Evolutionary conservation across 1,284 basidiomycete species (phyloP).

Genomic region (Puccinia horiana): DNA sequence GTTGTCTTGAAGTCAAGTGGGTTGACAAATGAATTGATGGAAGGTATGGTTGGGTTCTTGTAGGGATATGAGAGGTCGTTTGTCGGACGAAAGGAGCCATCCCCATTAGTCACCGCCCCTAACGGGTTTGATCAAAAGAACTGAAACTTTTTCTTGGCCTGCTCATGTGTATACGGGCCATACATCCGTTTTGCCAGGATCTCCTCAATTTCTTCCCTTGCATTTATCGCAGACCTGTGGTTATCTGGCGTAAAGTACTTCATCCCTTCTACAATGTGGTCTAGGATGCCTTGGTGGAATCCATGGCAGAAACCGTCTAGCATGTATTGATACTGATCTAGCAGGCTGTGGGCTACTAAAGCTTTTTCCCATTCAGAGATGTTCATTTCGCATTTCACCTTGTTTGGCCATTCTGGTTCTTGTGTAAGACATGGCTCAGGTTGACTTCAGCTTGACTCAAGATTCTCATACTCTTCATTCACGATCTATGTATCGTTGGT

Average conservation of each 20-base stretch:
- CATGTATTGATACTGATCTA: neutral
- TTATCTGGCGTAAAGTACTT: neutral
- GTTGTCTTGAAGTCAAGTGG: too few species aligned
- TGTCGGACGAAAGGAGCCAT: neutral
- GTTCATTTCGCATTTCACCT: neutral
- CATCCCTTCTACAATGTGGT: neutral
- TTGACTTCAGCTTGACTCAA: too few species aligned
- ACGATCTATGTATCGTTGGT: too few species aligned
- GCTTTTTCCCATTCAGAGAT: neutral
- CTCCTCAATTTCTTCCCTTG: neutral
- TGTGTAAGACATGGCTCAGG: too few species aligned
- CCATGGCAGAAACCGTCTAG: neutral
- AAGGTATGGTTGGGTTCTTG: too few species aligned
- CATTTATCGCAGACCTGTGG: neutral
- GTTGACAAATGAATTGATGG: too few species aligned
- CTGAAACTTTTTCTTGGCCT: neutral
- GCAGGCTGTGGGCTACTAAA: neutral
- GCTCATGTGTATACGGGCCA: neutral
- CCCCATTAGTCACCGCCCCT: neutral
- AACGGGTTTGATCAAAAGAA: constrained; percentile 6
- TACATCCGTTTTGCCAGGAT: neutral
- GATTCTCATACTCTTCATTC: too few species aligned
- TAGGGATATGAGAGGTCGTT: too few species aligned
- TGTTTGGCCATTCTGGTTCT: neutral
- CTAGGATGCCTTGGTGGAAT: neutral